Evolutionary conservation across 2,329 filamentous ascomycete species (phyloP), one percentile per base, ranked within the genome.

Genomic region (Zymoseptoria brevis): DNA sequence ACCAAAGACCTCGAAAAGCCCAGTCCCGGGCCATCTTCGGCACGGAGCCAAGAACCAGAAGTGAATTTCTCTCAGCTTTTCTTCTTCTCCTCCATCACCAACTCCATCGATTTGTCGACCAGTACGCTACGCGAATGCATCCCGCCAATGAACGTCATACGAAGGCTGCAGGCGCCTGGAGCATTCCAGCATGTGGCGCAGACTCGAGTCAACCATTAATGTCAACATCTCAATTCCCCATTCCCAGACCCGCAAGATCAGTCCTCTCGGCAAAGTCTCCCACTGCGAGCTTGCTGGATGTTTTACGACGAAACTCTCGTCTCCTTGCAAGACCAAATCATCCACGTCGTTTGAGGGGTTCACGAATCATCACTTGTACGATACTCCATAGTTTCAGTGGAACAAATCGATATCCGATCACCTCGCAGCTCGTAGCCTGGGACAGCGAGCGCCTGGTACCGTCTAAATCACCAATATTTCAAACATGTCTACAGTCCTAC

Each of bases 201-300:
- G 35, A 41, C 16, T 13, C 35, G 16, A 16, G 11, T 16, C 16
- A 4, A 5, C 16, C 35, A 13, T 45, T n/a, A 45, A 16, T n/a
- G 13, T 45, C 35, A 16, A 45, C 35, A 45, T 19, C 22, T 29
- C 51, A 7, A 19, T 4, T 30, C 51, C 19, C 19, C 52, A 19
- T 57, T 41, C 45, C 53, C 26, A 53, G 26, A 48, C 49, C 49
- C 60, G 55, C 70, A 70, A 72, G 72, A 69, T 64, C 68, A 73
- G 70, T 72, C 70, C 71, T 73, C 71, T 65, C 71, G 68, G 70
- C 54, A 65, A 61, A 59, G 53, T 57, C 57, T 58, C 58, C 60
- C 56, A 58, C 55, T 57, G 65, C 63, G 64, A 62, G 64, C 62
- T 60, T 62, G 52, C 67, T 66, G 68, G 67, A 53, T 60, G 61